A percentile compares a stretch with the other conserved stretches of the same genome.
Conservation (phyloP, 345 rosid species). For the Atalantia buxifolia region DNA sequence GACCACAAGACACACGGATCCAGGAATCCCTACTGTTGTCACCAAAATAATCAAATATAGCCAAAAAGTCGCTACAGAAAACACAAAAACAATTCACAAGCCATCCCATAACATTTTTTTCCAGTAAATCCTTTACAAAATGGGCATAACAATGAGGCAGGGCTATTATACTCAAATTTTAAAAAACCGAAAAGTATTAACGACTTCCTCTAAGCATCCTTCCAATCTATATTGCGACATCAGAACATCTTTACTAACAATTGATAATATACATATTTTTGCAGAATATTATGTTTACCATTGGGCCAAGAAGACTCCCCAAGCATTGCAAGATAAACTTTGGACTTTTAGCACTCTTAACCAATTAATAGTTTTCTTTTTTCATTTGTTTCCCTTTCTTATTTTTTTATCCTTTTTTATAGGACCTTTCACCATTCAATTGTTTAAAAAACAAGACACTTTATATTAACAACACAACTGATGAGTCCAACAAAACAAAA, state of each 20-base stretch:
- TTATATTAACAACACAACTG: neutral
- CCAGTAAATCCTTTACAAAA: neutral
- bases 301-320: neutral
- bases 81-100: neutral
- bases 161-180: neutral
- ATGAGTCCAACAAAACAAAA: neutral
- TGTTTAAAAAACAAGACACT: too few species aligned
- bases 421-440: neutral
- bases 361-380: neutral
- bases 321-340: neutral
- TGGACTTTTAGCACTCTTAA: neutral
- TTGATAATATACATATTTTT: neutral
- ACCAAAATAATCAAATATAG: neutral
- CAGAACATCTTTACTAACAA: neutral
- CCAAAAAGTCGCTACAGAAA: neutral
- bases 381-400: neutral
- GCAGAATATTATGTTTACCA: neutral
- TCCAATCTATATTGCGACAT: neutral
- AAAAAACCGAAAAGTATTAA: neutral
- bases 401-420: too few species aligned
- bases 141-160: neutral
- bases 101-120: neutral
- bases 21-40: neutral
- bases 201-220: neutral
- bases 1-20: neutral